Percentiles rank a stretch among this genome's conserved stretches.
Conservation (phyloP, 352 stramenopile species). For the Phytophthora megakarya region DNA sequence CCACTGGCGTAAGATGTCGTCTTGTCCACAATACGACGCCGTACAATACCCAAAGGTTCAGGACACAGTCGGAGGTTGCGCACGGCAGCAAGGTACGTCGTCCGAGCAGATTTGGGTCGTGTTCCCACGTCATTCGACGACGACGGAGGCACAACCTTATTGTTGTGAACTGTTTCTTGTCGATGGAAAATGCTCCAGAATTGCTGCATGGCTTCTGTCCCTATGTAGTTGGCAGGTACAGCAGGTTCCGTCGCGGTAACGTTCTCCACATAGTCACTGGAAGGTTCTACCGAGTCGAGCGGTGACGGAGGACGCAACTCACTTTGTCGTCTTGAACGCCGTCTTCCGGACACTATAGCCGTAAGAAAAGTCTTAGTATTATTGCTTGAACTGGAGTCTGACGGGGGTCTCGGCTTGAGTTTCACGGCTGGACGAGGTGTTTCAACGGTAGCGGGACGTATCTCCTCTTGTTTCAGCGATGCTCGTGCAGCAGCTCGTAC, state of each 20-base stretch:
- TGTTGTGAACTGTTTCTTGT: constrained; percentile 63
- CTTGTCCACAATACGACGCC: constrained; percentile 56
- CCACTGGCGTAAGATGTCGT: constrained; percentile 45
- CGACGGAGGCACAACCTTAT: constrained; percentile 29
- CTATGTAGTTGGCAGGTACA: constrained; percentile 63
- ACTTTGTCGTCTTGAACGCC: constrained; percentile 12
- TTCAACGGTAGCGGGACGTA: constrained; percentile 15
- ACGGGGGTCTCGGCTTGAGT: constrained; percentile 20
- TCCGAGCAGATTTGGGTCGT: constrained; percentile 57
- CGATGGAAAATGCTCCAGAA: constrained; percentile 81
- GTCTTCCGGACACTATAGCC: constrained; percentile 34
- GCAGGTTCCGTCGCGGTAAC: constrained; percentile 15
- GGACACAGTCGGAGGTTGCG: constrained; percentile 61
- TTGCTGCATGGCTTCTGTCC: constrained; percentile 50
- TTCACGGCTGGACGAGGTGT: constrained; percentile 13
- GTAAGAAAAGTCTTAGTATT: constrained; percentile 58
- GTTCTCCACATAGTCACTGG: constrained; percentile 25
- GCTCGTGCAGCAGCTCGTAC: constrained; percentile 29
- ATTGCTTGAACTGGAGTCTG: constrained; percentile 7
- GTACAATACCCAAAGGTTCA: constrained; percentile 72
- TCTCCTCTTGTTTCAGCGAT: constrained; percentile 41
- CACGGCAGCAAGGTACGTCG: constrained; percentile 65
- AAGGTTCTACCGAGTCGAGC: constrained; percentile 45
- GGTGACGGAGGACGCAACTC: constrained; percentile 59
- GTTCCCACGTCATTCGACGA: neutral